Conservation (phyloP, 2,329 filamentous ascomycete species). For the Alternaria dauci region DNA sequence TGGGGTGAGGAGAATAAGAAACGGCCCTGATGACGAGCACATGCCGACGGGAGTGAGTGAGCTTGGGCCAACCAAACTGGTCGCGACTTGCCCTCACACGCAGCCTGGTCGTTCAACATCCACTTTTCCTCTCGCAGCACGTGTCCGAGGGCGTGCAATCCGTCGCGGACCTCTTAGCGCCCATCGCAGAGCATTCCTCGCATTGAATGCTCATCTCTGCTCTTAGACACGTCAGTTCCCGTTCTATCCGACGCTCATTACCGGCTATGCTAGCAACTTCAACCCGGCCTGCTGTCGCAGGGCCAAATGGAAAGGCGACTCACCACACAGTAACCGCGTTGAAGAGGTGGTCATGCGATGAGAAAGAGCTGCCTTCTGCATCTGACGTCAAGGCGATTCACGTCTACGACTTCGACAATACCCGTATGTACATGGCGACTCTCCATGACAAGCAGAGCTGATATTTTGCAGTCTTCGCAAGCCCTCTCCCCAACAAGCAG, state of each 20-base stretch:
- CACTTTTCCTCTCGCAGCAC: slow-evolving; percentile 13
- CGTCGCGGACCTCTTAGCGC: not conserved
- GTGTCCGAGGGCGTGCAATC: slow-evolving; percentile 7
- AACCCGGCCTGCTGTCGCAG: slow-evolving; percentile 41
- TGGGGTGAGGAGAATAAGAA: slow-evolving; percentile 4
- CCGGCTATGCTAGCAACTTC: slow-evolving; percentile 45
- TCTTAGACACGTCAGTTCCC: slow-evolving; percentile 26
- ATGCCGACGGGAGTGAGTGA: slow-evolving; percentile 24
- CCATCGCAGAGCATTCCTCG: not conserved
- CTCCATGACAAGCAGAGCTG: not conserved
- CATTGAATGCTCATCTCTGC: slow-evolving; percentile 38
- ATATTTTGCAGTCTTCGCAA: slow-evolving; percentile 76
- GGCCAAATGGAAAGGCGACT: slow-evolving; percentile 36
- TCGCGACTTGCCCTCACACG: slow-evolving; percentile 22
- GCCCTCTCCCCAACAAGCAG: slow-evolving; percentile 85
- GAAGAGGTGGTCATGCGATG: slow-evolving; percentile 83
- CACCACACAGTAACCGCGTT: slow-evolving; percentile 74
- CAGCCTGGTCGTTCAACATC: slow-evolving; percentile 5
- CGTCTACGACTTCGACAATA: slow-evolving; percentile 98
- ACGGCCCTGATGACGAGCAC: slow-evolving; percentile 20
- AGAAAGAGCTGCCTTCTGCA: slow-evolving; percentile 75
- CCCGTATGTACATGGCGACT: slow-evolving; percentile 64
- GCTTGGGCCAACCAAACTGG: slow-evolving; percentile 24
- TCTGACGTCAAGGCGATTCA: slow-evolving; percentile 81
- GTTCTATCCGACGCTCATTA: slow-evolving; percentile 31